Base-by-base conservation (phyloP, 2,329 filamentous ascomycete genomes). In the Aspergillus ibericus region DNA sequence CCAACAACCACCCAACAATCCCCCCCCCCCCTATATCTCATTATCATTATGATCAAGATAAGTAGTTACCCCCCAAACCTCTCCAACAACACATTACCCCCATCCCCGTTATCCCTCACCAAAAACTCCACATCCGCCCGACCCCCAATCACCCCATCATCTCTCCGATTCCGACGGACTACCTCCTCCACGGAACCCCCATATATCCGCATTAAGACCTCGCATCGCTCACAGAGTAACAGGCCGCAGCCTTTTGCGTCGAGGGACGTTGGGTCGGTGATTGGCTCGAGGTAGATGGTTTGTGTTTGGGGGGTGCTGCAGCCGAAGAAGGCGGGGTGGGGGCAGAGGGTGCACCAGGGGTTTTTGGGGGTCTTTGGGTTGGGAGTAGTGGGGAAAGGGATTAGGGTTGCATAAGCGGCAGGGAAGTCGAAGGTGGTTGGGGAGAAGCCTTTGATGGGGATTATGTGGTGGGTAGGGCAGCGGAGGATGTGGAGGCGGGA, bases 281-380 rank as follows among this genome's bases (percentile, higher is more conserved):
- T 10, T 7, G 20, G 10, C 38, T 62, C 55, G 40, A 57, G 58
- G 32, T 59, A 66, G 12, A 56, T 55, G 38, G 59, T 54, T 0
- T 60, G 22, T 0, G 22, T 18, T n/a, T 69, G 63, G 5, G 49
- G 27, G 0, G 57, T 57, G 5, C 59, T 47, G 53, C 78, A 81
- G 18, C 64, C 64, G 36, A 72, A 75, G 2, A 69, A 69, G 0
- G 77, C 79, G 1, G 76, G 71, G 10, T 66, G 66, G 2, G 72
- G 71, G 53, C 80, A 81, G 1, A 82, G 49, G 4, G 68, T 68
- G 60, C 80, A 81, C 74, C 75, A 80, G 5, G 62, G 16, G 12
- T 64, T 66, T 40, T 25, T 70, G n/a, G n/a, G n/a, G n/a, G n/a
- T n/a, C n/a, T n/a, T n/a, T n/a, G n/a, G n/a, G n/a, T n/a, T n/a